Evolutionary conservation across 106 monocot genomes (phyloP), one percentile per base, ranked within the genome.

Genomic region (Narthecium ossifragum): DNA sequence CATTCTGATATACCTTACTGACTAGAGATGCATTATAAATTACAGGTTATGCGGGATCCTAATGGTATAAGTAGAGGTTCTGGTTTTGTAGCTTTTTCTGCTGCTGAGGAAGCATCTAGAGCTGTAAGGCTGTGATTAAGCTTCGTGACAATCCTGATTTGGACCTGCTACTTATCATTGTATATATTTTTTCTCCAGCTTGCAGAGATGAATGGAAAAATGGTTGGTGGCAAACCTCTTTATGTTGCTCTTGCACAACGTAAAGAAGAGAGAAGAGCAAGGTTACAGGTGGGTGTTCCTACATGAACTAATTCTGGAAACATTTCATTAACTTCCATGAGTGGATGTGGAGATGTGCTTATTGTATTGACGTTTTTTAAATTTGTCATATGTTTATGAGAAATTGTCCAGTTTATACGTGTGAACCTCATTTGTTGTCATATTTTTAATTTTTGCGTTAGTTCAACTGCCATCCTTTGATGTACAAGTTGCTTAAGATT

Each of bases 191-290:
- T 17, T 18, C 18, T 17, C 17, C 18, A 43, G 43, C 43, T 43
- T 43, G 53, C 53, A 53, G 32, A 56, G 34, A 56, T 56, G 56
- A 32, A 56, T 34, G 56, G 56, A 17, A 56, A 56, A 56, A 21
- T 21, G 31, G 17, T 56, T 32, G 56, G n/a, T 2, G 20, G 17
- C 20, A 56, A 56, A 30, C 33, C 32, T 18, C 56, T 56, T 56
- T 56, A 56, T 8, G 56, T 56, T 15, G 56, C 56, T 30, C 56
- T 56, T 30, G 56, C 56, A 33, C 56, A 56, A 33, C 56, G 56
- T 34, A 56, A 56, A 56, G 56, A 56, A 56, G 56, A 30, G 8
- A 54, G 43, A 17, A 43, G 43, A 43, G 43, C 43, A 17, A 43
- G 14, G 43, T 18, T 43, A 18, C 43, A 43, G 43, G 43, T 43